Evolutionary conservation across 139 green algal species (phyloP), one percentile per base, ranked within the genome.

Genomic region (Chlorella sp.): DNA sequence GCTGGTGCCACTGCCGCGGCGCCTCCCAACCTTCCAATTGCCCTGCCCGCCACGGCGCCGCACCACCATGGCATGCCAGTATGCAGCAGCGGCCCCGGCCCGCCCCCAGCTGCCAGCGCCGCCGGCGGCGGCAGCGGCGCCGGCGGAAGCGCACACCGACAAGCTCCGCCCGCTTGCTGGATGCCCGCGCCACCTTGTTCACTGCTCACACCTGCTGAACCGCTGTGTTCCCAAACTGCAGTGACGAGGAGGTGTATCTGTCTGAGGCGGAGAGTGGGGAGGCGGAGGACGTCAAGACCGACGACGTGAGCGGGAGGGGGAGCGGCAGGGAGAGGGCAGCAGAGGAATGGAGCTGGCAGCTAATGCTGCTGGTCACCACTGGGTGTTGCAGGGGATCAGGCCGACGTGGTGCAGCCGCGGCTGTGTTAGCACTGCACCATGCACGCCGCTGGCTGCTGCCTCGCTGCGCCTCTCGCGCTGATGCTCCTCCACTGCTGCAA

Each of bases 191-290:
- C 7, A 11, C 44, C 44, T 11, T 11, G 44, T 11, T 55, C 7
- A 7, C 64, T 26, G n/a, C 4, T 71, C 64, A 26, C 30, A 4
- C 3, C 26, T 7, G 25, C 71, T 25, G 60, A 3, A 25, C 9
- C 75, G 5, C 13, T 21, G 5, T 26, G 6, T 7, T 25, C 11
- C 6, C 71, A 5, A 15, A 11, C 34, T 68, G 74, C 74, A 87
- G 74, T 23, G 83, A 86, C 15, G 80, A 89, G 51, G 86, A 90
- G 51, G 86, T 90, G 9, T 90, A 85, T 38, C 82, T 90, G 38
- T 86, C 74, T 2, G 86, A 90, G n/a, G 36, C 86, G 16, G 85
- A 75, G 7, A 67, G 62, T 1, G 81, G 72, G 30, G 81, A 90
- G 56, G 67, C 47, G 11, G 85, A 83, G 78, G 78, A 81, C 69